A percentile compares a stretch with the other conserved stretches of the same genome.
These are phyloP conservation scores for Dactylonectria estremocensis DNA, from an alignment of 2,329 filamentous ascomycete species.

Conservation along the genomic window DNA sequence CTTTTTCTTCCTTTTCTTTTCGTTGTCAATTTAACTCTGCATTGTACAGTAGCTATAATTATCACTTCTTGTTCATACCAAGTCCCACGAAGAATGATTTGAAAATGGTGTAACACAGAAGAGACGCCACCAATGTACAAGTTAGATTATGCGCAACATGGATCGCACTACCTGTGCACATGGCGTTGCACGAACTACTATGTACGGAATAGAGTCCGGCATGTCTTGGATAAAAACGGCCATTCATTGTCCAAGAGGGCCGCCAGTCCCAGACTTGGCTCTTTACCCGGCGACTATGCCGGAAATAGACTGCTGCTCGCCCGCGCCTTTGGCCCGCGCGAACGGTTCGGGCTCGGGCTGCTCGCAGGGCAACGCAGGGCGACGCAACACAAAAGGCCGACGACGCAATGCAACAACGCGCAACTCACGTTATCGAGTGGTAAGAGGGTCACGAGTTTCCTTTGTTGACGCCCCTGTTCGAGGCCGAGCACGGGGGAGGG, in stretches of 20 bases:
- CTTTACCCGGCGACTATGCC: background rate
- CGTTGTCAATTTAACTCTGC: background rate
- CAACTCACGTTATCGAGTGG: slow-evolving; percentile 6
- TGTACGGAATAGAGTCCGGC: background rate
- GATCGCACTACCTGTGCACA: background rate
- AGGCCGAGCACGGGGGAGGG: background rate
- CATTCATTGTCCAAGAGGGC: background rate
- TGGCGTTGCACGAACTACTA: background rate
- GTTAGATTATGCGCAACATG: slow-evolving; percentile 1
- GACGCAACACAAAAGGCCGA: background rate
- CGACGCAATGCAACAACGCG: background rate
- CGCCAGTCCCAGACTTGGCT: background rate
- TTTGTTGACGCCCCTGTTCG: background rate
- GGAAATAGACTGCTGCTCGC: slow-evolving; percentile 8
- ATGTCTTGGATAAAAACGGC: slow-evolving; percentile 1
- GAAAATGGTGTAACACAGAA: background rate
- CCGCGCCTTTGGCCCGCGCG: background rate
- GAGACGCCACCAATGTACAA: background rate
- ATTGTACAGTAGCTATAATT: slow-evolving; percentile 10
- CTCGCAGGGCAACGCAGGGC: background rate
- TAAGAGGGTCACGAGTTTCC: slow-evolving; percentile 7
- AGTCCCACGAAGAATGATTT: background rate
- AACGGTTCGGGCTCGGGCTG: background rate
- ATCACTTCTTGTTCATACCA: background rate
- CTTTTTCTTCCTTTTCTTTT: background rate